A percentile compares a stretch with the other conserved stretches of the same genome.
phyloP scores from a whole-genome alignment of 2,329 filamentous ascomycete genomes.

The Periconia sp. region DNA sequence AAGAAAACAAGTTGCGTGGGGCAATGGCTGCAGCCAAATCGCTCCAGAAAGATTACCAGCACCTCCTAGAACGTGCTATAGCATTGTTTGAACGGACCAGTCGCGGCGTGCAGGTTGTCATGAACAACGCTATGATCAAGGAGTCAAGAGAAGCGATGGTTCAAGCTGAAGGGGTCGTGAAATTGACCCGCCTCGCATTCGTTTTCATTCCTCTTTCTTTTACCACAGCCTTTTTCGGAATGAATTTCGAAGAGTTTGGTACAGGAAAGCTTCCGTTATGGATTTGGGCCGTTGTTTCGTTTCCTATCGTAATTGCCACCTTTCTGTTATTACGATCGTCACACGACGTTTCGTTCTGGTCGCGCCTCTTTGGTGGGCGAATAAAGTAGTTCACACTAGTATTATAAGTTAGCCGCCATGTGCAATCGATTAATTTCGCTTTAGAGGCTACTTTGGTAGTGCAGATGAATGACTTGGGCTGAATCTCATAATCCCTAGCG shows the following conservation, averaged over 20 bases:
- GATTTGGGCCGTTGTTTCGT: not conserved
- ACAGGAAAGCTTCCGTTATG: not conserved
- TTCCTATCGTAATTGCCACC: not conserved
- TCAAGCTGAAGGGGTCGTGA: conserved; percentile 23
- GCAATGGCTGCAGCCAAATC: not conserved
- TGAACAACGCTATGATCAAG: not conserved
- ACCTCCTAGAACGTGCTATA: not conserved
- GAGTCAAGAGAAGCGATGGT: conserved; percentile 14
- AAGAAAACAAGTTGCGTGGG: not conserved
- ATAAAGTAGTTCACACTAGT: not conserved
- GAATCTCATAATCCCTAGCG: no score
- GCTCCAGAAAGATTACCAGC: not conserved
- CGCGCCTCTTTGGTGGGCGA: not conserved
- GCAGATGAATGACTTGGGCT: no score
- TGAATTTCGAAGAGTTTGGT: not conserved
- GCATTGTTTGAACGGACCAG: not conserved
- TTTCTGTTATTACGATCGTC: not conserved
- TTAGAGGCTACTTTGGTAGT: no score
- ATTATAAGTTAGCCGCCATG: no score
- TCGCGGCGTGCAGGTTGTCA: not conserved
- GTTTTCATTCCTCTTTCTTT: conserved; percentile 30
- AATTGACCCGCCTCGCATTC: conserved; percentile 30
- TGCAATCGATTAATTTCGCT: no score
- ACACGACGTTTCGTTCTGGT: not conserved
- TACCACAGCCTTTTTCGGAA: conserved; percentile 2